Percentiles rank a stretch among this genome's conserved stretches.
Evolutionary conservation across 1,284 basidiomycete species (phyloP).

Genomic region (Ganoderma meredithae): DNA sequence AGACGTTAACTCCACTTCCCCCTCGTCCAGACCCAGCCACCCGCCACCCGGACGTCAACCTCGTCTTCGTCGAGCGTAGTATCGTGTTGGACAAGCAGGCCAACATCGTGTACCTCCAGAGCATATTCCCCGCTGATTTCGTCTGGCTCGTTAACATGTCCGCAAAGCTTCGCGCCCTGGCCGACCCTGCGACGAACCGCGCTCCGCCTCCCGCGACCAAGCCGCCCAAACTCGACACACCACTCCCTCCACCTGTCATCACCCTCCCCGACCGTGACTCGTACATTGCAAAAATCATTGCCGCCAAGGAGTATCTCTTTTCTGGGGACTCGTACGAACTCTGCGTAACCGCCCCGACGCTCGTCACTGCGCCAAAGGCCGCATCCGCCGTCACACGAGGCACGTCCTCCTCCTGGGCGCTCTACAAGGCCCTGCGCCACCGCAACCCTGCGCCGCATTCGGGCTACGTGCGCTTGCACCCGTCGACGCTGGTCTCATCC

Average conservation of each 20-base stretch:
- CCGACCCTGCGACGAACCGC: not conserved
- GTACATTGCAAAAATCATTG: conserved; percentile 79
- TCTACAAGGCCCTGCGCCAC: conserved; percentile 75
- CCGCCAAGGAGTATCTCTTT: conserved; percentile 80
- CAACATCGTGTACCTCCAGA: conserved; percentile 65
- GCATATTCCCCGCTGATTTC: conserved; percentile 63
- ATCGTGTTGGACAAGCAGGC: conserved; percentile 67
- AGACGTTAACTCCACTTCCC: conserved; percentile 52
- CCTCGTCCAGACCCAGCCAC: conserved; percentile 33
- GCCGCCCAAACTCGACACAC: conserved; percentile 14
- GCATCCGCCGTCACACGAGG: conserved; percentile 40
- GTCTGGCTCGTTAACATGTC: conserved; percentile 60
- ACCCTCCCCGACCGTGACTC: conserved; percentile 59
- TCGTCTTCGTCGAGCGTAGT: conserved; percentile 79
- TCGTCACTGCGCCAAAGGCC: conserved; percentile 51
- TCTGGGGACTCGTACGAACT: conserved; percentile 96
- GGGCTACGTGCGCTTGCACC: conserved; percentile 79
- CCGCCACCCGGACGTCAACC: conserved; percentile 71
- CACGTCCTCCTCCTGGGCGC: conserved; percentile 70
- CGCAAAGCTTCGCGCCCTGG: conserved; percentile 34
- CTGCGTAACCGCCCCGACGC: conserved; percentile 87
- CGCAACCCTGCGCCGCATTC: conserved; percentile 94
- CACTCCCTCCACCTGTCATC: conserved; percentile 44
- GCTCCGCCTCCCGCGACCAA: conserved; percentile 5
- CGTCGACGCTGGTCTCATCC: conserved; percentile 75